Base-by-base conservation (phyloP, 2,329 filamentous ascomycete species). In the Neobulgaria alba region DNA sequence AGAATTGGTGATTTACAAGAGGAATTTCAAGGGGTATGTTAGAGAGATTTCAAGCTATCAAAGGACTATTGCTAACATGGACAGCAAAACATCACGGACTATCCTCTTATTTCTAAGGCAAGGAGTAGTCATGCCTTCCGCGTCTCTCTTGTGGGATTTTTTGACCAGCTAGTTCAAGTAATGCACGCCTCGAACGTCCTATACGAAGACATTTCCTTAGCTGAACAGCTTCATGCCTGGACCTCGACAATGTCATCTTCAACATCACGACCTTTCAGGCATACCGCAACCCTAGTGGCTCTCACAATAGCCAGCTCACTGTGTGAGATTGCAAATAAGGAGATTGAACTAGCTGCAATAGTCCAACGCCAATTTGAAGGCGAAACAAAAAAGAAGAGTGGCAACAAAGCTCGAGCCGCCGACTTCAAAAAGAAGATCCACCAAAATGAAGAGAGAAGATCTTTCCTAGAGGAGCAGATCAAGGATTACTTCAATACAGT, bases 161-260 rank as follows among this genome's bases (percentile, higher is more conserved):
- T 95, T 61, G 67, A 77, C 46, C 73, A 82, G 0, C 68, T 96
- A 16, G 74, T 95, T 50, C 75, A 76, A 50, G 77, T 86, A 4
- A 72, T 95, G 37, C 86, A 93, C 56, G 79, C 87, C 52, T 84
- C 84, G n/a, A 83, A 84, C 17, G 66, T 85, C 15, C 67, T 98
- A 37, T 94, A 94, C 65, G 78, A 75, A 33, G 66, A 70, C 7
- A 63, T 67, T 26, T 74, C 81, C 20, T 69, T 98, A 37, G 78
- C 94, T 56, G 88, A 95, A 59, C 95, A 94, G 57, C 75, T 96
- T 35, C 79, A 88, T 52, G 73, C 85, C 43, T 98, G 92, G 92
- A 72, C 95, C 45, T 82, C 81, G 29, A 84, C 85, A 44, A 86
- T 98, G 82, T 92, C 90, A 2, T 92, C 87, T 3, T 89, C 88